Base-by-base conservation (phyloP, 768 basidiomycete genomes). In the Strobilomyces dryophilus region DNA sequence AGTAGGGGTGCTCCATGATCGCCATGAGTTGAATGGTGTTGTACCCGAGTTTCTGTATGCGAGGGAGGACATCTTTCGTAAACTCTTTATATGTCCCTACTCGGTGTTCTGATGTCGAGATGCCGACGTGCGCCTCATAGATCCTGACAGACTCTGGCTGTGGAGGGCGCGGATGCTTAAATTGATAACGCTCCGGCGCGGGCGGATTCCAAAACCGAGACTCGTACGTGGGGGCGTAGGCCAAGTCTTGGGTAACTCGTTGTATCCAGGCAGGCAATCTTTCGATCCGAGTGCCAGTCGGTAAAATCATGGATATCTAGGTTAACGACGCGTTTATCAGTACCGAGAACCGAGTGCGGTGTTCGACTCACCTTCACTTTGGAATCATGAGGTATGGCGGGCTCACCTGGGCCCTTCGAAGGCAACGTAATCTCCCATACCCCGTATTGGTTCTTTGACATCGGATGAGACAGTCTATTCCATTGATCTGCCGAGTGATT, bases 141-240 rank as follows among this genome's bases (percentile, higher is more conserved):
- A 99, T 94, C 58, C 86, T 85, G 41, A 84, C 67, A 34, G 84
- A 78, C 17, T 73, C 73, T 12, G 87, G 85, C 53, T 83, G 81
- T 0, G 80, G 76, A 11, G 91, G 92, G 10, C 81, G 77, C 42
- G 79, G 54, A 66, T 98, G 77, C 67, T 92, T 95, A 75, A 95
- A 95, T 27, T 76, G 74, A 74, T 98, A 97, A 45, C 66, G 74
- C 57, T 90, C 74, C 24, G 78, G 73, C 37, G 74, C 64, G 18
- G 92, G 85, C 1, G 97, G 97, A 68, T 98, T 98, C 97, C 97
- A 99, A 73, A 99, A 97, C n/a, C 92, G 85, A 18, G 92, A 91
- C 55, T 99, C 97, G 69, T 95, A 99, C 7, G 90, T 80, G 14
- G 93, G 90, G 17, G 97, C 98, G 40, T 92, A 82, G 45, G 73